Conservation (phyloP, 129 eudicot species). For the Chrysanthemum makinoi region DNA sequence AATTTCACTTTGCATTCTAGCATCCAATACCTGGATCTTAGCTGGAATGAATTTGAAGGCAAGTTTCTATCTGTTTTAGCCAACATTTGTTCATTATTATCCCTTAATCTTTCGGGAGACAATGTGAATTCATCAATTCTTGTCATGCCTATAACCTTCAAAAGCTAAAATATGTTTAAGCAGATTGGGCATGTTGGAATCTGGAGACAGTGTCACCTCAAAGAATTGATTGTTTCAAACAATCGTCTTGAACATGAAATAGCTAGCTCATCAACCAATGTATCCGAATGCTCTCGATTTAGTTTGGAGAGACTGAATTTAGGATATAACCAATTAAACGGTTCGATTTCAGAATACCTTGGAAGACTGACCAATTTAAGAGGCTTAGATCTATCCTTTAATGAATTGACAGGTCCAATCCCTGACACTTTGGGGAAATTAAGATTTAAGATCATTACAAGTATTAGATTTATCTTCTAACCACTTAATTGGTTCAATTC, state of each 20-base stretch:
- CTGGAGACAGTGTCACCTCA: slow-evolving; percentile 10
- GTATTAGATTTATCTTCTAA: not conserved
- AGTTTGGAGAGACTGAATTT: not conserved
- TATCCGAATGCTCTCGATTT: not conserved
- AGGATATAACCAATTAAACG: not conserved
- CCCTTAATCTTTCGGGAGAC: slow-evolving; percentile 8
- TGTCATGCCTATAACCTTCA: not conserved
- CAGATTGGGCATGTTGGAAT: not conserved
- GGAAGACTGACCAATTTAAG: slow-evolving; percentile 1
- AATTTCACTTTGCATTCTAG: too few relatives aligned
- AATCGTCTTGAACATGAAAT: slow-evolving; percentile 3
- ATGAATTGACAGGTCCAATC: not conserved
- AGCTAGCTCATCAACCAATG: not conserved
- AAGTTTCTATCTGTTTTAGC: not conserved
- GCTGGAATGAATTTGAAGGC: too few relatives aligned
- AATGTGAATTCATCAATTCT: not conserved
- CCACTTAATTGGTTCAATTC: not conserved
- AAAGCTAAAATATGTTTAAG: not conserved
- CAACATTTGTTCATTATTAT: not conserved
- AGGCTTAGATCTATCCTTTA: not conserved
- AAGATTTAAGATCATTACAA: too few relatives aligned
- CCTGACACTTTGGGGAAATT: not conserved
- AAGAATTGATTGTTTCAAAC: not conserved
- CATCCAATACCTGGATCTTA: too few relatives aligned
- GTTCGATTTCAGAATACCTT: not conserved